Percentiles rank a stretch among this genome's conserved stretches.
Evolutionary conservation across 371 early-diverging fungal species (phyloP).

Genomic region (Mucor plumbeus): DNA sequence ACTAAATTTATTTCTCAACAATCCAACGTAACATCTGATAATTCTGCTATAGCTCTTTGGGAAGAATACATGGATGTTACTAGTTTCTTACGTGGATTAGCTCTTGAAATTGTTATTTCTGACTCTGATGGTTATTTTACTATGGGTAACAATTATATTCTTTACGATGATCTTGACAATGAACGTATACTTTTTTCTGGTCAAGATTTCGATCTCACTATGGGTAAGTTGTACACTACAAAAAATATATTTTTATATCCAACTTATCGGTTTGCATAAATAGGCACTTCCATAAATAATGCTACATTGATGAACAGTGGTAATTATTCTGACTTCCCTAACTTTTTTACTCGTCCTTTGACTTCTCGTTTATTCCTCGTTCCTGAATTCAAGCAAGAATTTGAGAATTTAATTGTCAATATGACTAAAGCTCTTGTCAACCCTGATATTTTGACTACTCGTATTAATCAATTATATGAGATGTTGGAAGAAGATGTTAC

Average conservation of each 20-base stretch:
- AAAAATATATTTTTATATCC: too few species aligned
- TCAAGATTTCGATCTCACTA: conserved; percentile 39
- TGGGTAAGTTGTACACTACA: conserved; percentile 16
- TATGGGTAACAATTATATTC: conserved; percentile 40
- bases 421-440: conserved; percentile 18
- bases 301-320: conserved; percentile 27
- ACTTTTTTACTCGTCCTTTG: conserved; percentile 28
- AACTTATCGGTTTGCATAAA: not conserved
- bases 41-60: conserved; percentile 20
- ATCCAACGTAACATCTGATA: not conserved
- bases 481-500: conserved; percentile 31
- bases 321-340: conserved; percentile 31
- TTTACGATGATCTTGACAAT: conserved; percentile 30
- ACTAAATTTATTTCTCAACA: conserved; percentile 26
- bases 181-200: conserved; percentile 25
- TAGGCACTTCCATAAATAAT: conserved; percentile 26
- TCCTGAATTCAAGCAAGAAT: conserved; percentile 22
- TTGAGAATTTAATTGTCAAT: conserved; percentile 16
- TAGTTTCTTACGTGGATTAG: conserved; percentile 24
- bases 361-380: conserved; percentile 24
- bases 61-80: conserved; percentile 18
- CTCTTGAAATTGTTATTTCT: conserved; percentile 20
- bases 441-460: conserved; percentile 2
- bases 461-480: conserved; percentile 21
- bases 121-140: conserved; percentile 35